Percentiles rank a stretch among this genome's conserved stretches.
Conservation (phyloP, 257 asterid genomes). For the Jacaranda copaia region DNA sequence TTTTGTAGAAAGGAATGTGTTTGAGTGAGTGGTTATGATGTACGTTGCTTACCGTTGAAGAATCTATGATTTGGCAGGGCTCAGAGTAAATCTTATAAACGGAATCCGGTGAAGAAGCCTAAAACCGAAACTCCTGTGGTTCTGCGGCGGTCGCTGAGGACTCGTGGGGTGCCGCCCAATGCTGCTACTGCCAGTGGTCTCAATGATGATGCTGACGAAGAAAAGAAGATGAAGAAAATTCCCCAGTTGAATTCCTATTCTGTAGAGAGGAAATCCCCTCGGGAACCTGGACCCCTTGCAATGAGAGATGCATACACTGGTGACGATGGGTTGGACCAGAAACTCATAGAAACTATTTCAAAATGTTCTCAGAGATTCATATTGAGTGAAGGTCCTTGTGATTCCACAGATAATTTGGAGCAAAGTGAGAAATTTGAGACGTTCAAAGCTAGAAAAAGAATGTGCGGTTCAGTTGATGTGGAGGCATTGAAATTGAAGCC, state of each 20-base stretch:
- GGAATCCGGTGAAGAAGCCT: constrained; percentile 66
- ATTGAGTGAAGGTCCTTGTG: constrained; percentile 35
- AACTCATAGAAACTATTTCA: constrained; percentile 48
- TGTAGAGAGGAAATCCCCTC: constrained; percentile 30
- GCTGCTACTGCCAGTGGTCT: constrained; percentile 66
- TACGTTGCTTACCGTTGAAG: constrained; percentile 14
- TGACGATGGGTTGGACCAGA: constrained; percentile 52
- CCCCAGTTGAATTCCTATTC: constrained; percentile 26
- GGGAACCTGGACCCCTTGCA: constrained; percentile 55
- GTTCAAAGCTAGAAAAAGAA: constrained; percentile 33
- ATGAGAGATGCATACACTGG: constrained; percentile 64
- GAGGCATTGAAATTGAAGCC: constrained; percentile 63
- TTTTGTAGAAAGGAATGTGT: constrained; percentile 5
- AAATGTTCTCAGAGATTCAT: constrained; percentile 35
- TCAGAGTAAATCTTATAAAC: constrained; percentile 61
- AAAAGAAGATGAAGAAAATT: constrained; percentile 26
- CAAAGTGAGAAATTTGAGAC: constrained; percentile 27
- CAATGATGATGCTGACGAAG: constrained; percentile 52
- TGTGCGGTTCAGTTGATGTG: constrained; percentile 54
- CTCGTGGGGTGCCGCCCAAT: constrained; percentile 84
- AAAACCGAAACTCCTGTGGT: constrained; percentile 67
- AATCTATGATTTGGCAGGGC: constrained; percentile 49
- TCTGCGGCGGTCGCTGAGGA: constrained; percentile 88
- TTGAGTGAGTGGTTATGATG: background rate
- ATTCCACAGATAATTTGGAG: constrained; percentile 29